These are phyloP conservation scores for Ceriops tagal DNA, from an alignment of 345 rosid genomes.

Conservation along the genomic window DNA sequence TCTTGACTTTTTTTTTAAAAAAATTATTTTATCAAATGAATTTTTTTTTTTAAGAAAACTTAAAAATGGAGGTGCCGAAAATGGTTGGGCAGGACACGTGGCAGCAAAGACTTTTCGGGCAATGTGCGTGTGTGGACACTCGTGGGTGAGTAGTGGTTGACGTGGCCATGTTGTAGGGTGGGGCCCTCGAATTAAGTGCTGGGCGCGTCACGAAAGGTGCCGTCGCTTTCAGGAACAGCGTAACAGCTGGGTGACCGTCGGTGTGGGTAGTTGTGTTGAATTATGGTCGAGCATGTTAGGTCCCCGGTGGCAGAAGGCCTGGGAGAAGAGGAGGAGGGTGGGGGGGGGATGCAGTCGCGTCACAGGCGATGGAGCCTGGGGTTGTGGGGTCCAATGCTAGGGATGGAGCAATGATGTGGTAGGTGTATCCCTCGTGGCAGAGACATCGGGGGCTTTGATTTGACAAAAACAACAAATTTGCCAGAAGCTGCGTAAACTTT, in stretches of 20 bases:
- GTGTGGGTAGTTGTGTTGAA: conserved; percentile 17
- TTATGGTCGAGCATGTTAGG: conserved; percentile 11
- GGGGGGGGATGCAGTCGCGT: neutral
- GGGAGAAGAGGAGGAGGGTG: neutral
- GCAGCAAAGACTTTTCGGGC: conserved; percentile 18
- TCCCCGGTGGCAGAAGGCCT: conserved; percentile 21
- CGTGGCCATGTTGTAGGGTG: conserved; percentile 39
- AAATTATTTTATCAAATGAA: too few relatives aligned
- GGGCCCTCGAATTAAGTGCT: conserved; percentile 24
- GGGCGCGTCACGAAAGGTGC: conserved; percentile 19
- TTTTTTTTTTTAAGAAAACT: too few relatives aligned
- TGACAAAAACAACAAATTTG: neutral
- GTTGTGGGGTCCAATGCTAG: neutral
- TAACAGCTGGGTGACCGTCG: conserved; percentile 30
- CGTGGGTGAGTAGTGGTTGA: conserved; percentile 27
- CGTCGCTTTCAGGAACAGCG: conserved; percentile 34
- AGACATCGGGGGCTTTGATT: neutral
- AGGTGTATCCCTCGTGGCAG: neutral
- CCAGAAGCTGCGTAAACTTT: too few relatives aligned
- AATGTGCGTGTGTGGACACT: conserved; percentile 38
- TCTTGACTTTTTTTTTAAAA: neutral
- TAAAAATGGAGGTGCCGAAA: neutral
- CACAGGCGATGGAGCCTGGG: neutral
- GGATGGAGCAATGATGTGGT: neutral
- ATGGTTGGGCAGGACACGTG: conserved; percentile 26